These are phyloP conservation scores for Hawksworthiomyces lignivorus DNA, from an alignment of 2,329 filamentous ascomycete genomes.

Conservation along the genomic window DNA sequence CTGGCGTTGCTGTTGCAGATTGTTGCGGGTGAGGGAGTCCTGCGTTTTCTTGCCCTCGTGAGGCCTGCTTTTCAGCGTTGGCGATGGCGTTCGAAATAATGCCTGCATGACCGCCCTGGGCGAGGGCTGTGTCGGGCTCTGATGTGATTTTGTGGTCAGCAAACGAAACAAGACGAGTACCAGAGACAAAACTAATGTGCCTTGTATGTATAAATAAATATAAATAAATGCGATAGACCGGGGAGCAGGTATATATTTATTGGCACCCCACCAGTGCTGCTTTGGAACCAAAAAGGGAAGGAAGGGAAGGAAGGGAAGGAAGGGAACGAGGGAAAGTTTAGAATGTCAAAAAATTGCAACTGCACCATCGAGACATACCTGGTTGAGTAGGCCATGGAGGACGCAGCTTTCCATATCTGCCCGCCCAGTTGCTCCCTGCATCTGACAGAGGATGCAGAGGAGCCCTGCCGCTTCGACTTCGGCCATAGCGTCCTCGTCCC, in stretches of 20 bases:
- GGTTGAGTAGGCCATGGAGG: constrained; percentile 25
- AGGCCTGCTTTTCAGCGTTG: constrained; percentile 66
- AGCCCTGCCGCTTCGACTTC: constrained; percentile 53
- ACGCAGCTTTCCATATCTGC: constrained; percentile 38
- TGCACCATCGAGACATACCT: too few relatives aligned
- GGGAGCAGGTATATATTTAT: too few relatives aligned
- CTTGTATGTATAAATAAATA: too few relatives aligned
- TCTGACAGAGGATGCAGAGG: constrained; percentile 55
- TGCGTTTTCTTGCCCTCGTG: constrained; percentile 66
- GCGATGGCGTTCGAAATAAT: constrained; percentile 92
- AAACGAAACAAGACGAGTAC: too few relatives aligned
- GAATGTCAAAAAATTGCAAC: too few relatives aligned
- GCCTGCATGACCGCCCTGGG: constrained; percentile 43
- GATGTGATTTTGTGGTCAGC: too few relatives aligned
- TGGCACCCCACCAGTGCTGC: too few relatives aligned
- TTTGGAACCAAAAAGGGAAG: too few relatives aligned
- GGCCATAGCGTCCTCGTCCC: constrained; percentile 76
- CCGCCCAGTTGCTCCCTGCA: constrained; percentile 48
- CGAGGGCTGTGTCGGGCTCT: neutral
- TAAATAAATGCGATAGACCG: too few relatives aligned
- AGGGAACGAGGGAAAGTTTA: too few relatives aligned
- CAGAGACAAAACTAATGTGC: too few relatives aligned
- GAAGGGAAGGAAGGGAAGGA: too few relatives aligned
- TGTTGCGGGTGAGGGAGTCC: constrained; percentile 64
- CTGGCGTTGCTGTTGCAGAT: constrained; percentile 52